Evolutionary conservation across 2,329 filamentous ascomycete genomes (phyloP), one percentile per base, ranked within the genome.

Genomic region (Chrysoporthe deuterocubensis): DNA sequence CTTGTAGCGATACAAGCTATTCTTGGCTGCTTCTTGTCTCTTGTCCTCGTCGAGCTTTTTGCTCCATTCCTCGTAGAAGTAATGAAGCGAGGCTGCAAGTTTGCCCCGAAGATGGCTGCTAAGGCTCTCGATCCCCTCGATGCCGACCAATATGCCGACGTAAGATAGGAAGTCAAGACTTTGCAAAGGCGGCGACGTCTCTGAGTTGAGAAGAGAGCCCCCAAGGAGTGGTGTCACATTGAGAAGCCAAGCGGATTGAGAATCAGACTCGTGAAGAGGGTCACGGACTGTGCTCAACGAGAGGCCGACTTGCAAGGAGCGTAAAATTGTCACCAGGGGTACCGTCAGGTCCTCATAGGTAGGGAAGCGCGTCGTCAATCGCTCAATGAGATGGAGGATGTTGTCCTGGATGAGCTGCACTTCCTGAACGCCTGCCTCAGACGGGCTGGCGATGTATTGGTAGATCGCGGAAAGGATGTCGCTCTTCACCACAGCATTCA

Each of bases 341-440:
- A 87, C 84, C 0, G 91, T 92, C 72, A 98, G 87, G 75, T 99
- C 96, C 69, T 93, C 92, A 74, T 97, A 98, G 16, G 89, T 89
- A 50, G 89, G 86, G 75, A 94, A 96, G 46, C 89, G 85, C 42
- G 87, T 83, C 1, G 84, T 85, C 8, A 99, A 84, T 57, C 94
- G 87, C 65, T 85, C 82, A 62, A 92, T 87, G 50, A 97, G 87
- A 70, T 92, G 88, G 7, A 82, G 80, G n/a, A 96, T 81, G 65
- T 86, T 88, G 69, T 84, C 81, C 65, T 81, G 82, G 18, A 88
- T 78, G 1, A 88, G 80, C 40, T 83, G 77, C 64, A 88, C 73
- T 58, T 85, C 82, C 71, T 83, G 79, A 1, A 74, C 76, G 5
- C 78, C 78, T 9, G 75, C 72, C 11, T 72, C 75, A 0, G 76